Base-by-base conservation (phyloP, 1,284 basidiomycete species). In the Cystobasidiaceae sp. region DNA sequence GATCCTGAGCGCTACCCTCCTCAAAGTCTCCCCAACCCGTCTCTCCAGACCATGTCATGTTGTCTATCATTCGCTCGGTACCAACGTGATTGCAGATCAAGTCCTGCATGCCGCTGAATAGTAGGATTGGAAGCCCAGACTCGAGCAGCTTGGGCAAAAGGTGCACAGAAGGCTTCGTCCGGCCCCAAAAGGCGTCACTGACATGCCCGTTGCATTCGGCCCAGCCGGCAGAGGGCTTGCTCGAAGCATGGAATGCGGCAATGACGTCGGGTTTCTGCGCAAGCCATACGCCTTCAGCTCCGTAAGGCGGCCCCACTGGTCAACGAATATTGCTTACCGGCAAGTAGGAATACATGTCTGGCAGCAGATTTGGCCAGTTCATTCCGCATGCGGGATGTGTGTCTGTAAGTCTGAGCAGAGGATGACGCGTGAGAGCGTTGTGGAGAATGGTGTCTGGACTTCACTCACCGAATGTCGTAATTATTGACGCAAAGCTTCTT, bases 351-450 rank as follows among this genome's bases (percentile, higher is more conserved):
- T 86, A 87, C 39, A 97, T 82, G 50, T 87, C 84, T 8, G 81
- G 76, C 25, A 98, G 83, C 70, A 92, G 90, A n/a, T 87, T 86
- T 3, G 94, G 94, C 94, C 94, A 99, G 77, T 94, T 94, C 90
- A 97, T 90, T 0, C 94, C 94, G 77, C 94, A 99, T 2, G 85
- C 86, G n/a, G 93, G 93, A 49, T 77, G 80, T 13, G 82, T 82
- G 75, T 99, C 96, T 60, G 87, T 85, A 28, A 90, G 79, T 3
- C 67, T 65, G 49, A 5, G 23, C 6, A 39, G 19, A 19, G 30
- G 9, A 11, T n/a, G 48, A 21, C 5, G 4, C 25, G 30, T n/a
- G 4, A 49, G 11, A 7, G 21, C 2, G 8, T 19, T n/a, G n/a
- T 1, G 5, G 8, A 32, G 30, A 33, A 41, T 21, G 5, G 32